Evolutionary conservation across 768 basidiomycete species (phyloP), one percentile per base, ranked within the genome.

Genomic region (Suillus bovinus): DNA sequence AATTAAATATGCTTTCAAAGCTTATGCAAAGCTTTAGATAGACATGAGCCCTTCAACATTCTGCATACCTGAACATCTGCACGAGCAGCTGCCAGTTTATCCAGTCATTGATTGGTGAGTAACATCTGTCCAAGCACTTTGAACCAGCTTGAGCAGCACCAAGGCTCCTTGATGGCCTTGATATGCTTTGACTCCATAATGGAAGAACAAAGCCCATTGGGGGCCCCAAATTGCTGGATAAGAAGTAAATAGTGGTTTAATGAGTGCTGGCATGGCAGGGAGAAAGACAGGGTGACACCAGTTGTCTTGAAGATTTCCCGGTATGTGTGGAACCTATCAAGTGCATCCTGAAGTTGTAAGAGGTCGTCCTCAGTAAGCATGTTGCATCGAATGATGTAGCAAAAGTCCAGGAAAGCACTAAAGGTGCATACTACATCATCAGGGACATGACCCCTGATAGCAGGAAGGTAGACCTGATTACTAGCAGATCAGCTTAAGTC

Each of bases 151-250:
- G 63, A 66, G 1, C 36, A 22, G 24, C 66, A 5, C 67, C 67
- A 68, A 1, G 66, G 59, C 5, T 63, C 53, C 63, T 78, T 79
- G 42, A 78, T 70, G 27, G 74, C 64, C 13, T 66, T 66, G 54
- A 67, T 67, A 33, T 67, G 66, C 31, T 66, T 68, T 11, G 50
- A 61, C 42, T 68, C 66, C 0, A 58, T 68, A 14, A 68, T 68
- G 20, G 66, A 68, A 2, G 63, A 66, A 46, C 69, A 70, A 17
- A 70, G 63, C 2, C 73, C 73, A 66, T 74, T 74, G 11, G 67
- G 73, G 9, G 70, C 63, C 0, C 70, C 72, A 63, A 71, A 74
- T 4, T 62, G 62, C 5, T 59, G 44, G 20, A 74, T 73, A 22
- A 29, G 42, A 36, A 36, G 11, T 36, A 36, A 3, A 36, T 36